These are phyloP conservation scores for Blumeria graminis DNA, from an alignment of 2,329 filamentous ascomycete genomes.

Conservation along the genomic window DNA sequence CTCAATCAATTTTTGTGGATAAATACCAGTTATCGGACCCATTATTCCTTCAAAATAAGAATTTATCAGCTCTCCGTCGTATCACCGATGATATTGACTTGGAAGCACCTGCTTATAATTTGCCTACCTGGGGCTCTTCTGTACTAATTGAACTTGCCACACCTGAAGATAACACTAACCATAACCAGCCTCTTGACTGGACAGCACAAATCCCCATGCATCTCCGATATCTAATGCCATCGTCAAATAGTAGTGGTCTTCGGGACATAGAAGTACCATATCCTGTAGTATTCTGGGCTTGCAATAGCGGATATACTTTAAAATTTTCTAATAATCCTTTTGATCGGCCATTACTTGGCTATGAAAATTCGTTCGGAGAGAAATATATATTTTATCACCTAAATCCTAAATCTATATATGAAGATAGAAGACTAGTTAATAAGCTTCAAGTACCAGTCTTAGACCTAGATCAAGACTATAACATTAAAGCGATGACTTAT, in stretches of 20 bases:
- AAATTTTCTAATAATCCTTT: slow-evolving; percentile 64
- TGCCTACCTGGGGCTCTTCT: slow-evolving; percentile 54
- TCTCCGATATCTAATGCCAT: slow-evolving; percentile 53
- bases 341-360: slow-evolving; percentile 63
- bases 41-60: slow-evolving; percentile 60
- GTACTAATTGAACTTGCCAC: slow-evolving; percentile 53
- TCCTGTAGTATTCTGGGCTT: slow-evolving; percentile 81
- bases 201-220: slow-evolving; percentile 58
- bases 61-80: slow-evolving; percentile 42
- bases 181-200: slow-evolving; percentile 22
- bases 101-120: slow-evolving; percentile 67
- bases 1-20: slow-evolving; percentile 62
- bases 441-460: slow-evolving; percentile 40
- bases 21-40: slow-evolving; percentile 59
- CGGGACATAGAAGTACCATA: slow-evolving; percentile 40
- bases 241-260: slow-evolving; percentile 23
- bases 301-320: slow-evolving; percentile 36
- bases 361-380: slow-evolving; percentile 54
- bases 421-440: slow-evolving; percentile 22
- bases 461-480: slow-evolving; percentile 24
- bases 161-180: slow-evolving; percentile 10
- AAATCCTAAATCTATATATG: slow-evolving; percentile 19
- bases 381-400: slow-evolving; percentile 69
- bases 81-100: slow-evolving; percentile 62
- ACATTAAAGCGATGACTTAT: slow-evolving; percentile 30